Evolutionary conservation across 2,329 filamentous ascomycete genomes (phyloP), one percentile per base, ranked within the genome.

Genomic region (Colletotrichum cereale): DNA sequence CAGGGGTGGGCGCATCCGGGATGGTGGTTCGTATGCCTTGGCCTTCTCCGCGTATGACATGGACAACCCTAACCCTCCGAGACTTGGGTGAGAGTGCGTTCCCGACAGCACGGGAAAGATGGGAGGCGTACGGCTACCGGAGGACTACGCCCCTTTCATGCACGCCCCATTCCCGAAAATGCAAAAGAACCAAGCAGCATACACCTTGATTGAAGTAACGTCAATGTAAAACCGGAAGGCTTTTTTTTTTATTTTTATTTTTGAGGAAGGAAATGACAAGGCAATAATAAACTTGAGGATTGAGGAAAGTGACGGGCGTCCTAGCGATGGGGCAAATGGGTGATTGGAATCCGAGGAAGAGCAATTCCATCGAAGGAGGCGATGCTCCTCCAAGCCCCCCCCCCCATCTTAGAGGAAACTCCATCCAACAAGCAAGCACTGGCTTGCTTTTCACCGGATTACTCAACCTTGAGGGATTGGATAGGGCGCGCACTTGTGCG

Each of bases 361-460:
- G 44, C 31, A 52, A 34, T 52, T 34, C 36, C 16, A 52, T 44
- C 44, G 24, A 38, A 34, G 16, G n/a, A 40, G 10, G 44, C 60
- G 24, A 60, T 44, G 60, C 44, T 29, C n/a, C 8, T 24, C 60
- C n/a, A 62, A 62, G 60, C 60, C 60, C 21, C 26, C 14, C 48
- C 4, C 18, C 16, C 29, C 12, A n/a, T 40, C n/a, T 5, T 7
- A 5, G 36, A 57, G n/a, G 34, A 24, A 38, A 36, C 53, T 38
- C 34, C 53, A 24, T 38, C n/a, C 5, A 24, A 12, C 18, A 56
- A 38, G 34, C 6, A 38, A 56, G 21, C 31, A 56, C 31, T 24
- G 4, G 12, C 12, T 56, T 38, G 53, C 34, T 56, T 34, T n/a
- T 56, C 53, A 38, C 53, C 34, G 53, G 10, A 8, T 38, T 56